Base-by-base conservation (phyloP, 202 grass and related monocot species). In the Dendrocalamus latiflorus region DNA sequence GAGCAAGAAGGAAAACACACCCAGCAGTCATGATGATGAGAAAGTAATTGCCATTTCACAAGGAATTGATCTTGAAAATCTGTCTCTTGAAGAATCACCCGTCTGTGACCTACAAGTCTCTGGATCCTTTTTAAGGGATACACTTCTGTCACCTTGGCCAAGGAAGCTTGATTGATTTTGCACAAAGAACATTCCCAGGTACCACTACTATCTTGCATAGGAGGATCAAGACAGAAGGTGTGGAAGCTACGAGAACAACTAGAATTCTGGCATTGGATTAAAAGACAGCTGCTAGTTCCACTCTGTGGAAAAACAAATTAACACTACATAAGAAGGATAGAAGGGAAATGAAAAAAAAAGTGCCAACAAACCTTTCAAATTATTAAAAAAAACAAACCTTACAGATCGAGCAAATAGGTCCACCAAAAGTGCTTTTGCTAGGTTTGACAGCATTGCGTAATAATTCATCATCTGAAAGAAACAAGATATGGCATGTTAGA, bases 21-120 rank as follows among this genome's bases (percentile, higher is more conserved):
- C 92, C 92, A 94, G 58, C 71, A 80, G 79, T 94, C 92, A 42
- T 91, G 86, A 64, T 91, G 86, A 79, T 94, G 92, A 51, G 92
- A 94, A 86, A 94, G 80, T 12, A 81, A 83, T 38, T 85, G 89
- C 89, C 92, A 94, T 79, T 94, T 91, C 63, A 94, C 77, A 4
- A 94, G 78, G 12, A 89, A 76, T 43, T 94, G 84, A 81, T 84
- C 78, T 64, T 94, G 84, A 50, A 88, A 78, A 81, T 43, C 66
- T 17, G 62, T 45, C 56, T 81, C 78, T 26, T 78, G 48, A 77
- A 87, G 42, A 83, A 59, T 50, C n/a, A 88, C 30, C 44, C 70
- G 70, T 83, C 89, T 91, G 69, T 89, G 87, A 10, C 92, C 92
- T 33, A 89, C 76, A 21, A 89, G 61, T 69, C 66, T 89, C 57